phyloP scores from a whole-genome alignment of 2,329 filamentous ascomycete species.

The Penicillium janthinellum region DNA sequence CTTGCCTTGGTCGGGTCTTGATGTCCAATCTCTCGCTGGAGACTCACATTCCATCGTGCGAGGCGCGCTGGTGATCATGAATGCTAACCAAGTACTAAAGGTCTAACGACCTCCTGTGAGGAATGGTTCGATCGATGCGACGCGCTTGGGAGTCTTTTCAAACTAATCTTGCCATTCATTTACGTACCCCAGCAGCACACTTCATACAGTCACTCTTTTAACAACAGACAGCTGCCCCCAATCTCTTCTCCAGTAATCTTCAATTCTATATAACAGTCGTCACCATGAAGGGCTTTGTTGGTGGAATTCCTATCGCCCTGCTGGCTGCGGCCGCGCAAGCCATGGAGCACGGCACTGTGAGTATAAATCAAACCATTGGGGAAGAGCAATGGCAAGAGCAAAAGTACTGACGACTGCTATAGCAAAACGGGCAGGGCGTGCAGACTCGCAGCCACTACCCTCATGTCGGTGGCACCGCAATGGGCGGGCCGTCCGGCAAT shows the following conservation, averaged over 20 bases:
- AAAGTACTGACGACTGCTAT: neutral
- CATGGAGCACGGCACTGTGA: slow-evolving; percentile 20
- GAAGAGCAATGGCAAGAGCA: neutral
- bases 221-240: slow-evolving; percentile 1
- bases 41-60: slow-evolving; percentile 20
- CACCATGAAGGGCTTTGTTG: slow-evolving; percentile 41
- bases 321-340: slow-evolving; percentile 35
- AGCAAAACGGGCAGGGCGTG: slow-evolving; percentile 3
- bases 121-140: neutral
- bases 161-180: slow-evolving; percentile 25
- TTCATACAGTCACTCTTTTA: slow-evolving; percentile 25
- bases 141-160: slow-evolving; percentile 9
- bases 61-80: slow-evolving; percentile 15
- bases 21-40: slow-evolving; percentile 5
- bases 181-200: slow-evolving; percentile 13
- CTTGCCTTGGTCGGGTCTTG: slow-evolving; percentile 1
- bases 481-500: slow-evolving; percentile 27
- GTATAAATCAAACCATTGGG: neutral
- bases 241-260: slow-evolving; percentile 12
- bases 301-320: slow-evolving; percentile 39
- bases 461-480: slow-evolving; percentile 17
- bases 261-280: slow-evolving; percentile 2
- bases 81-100: slow-evolving; percentile 27
- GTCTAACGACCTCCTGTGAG: slow-evolving; percentile 13
- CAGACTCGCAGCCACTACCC: slow-evolving; percentile 11